A percentile compares a stretch with the other conserved stretches of the same genome.
Conservation (phyloP, 2,329 filamentous ascomycete species). For the Penicillium sp. region DNA sequence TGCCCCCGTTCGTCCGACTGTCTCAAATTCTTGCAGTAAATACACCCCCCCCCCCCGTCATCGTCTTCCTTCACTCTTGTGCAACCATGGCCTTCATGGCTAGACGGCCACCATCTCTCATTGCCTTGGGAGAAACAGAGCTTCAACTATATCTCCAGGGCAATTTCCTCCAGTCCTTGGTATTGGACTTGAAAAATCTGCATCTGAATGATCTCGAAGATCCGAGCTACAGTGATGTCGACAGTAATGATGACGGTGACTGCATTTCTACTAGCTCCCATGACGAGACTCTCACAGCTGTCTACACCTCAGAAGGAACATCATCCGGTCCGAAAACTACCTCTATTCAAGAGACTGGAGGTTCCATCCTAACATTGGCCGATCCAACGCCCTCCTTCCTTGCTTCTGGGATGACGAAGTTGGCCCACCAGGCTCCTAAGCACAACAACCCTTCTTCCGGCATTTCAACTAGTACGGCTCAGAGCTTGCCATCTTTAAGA, state of each 20-base stretch:
- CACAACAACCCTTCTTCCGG: constrained; percentile 1
- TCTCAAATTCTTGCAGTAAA: not conserved
- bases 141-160: constrained; percentile 35
- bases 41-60: not conserved
- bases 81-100: constrained; percentile 33
- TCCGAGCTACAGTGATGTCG: not conserved
- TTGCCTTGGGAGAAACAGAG: constrained; percentile 38
- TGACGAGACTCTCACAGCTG: not conserved
- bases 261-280: not conserved
- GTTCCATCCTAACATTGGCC: not conserved
- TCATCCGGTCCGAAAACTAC: not conserved
- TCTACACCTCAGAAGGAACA: not conserved
- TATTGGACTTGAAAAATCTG: constrained; percentile 22
- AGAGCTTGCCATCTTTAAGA: not conserved
- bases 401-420: constrained; percentile 8
- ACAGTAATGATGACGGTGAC: not conserved
- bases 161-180: constrained; percentile 20
- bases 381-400: not conserved
- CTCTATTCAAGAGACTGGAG: not conserved
- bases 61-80: not conserved
- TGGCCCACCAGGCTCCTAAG: constrained; percentile 17
- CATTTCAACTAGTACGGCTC: not conserved
- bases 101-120: constrained; percentile 37
- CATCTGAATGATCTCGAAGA: constrained; percentile 14
- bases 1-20: not conserved